phyloP scores from a whole-genome alignment of 164 flowering plant genomes.

The Chloranthus sessilifolius region DNA sequence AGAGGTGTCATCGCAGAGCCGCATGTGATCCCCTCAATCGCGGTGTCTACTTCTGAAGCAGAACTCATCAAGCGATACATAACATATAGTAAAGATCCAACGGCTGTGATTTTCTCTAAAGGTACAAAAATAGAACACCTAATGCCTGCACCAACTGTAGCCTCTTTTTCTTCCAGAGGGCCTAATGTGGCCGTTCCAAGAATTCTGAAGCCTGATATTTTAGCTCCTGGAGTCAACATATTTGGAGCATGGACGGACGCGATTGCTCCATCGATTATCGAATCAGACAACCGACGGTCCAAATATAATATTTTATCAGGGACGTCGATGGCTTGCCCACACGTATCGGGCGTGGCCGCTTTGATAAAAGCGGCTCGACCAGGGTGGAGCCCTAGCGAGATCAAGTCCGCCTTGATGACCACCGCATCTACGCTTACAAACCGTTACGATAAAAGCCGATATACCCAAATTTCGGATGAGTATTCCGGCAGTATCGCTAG shows the following conservation, averaged over 20 bases:
- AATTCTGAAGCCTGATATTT: conserved; percentile 23
- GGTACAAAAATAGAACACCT: not conserved
- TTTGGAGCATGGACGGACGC: conserved; percentile 23
- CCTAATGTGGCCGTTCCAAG: conserved; percentile 2
- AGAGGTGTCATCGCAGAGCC: conserved; percentile 9
- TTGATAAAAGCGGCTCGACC: conserved; percentile 20
- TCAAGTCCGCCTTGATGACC: conserved; percentile 33
- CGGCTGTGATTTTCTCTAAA: conserved; percentile 8
- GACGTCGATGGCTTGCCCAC: conserved; percentile 34
- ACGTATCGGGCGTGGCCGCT: conserved; percentile 24
- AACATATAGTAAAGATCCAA: conserved; percentile 4
- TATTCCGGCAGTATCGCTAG: conserved; percentile 15
- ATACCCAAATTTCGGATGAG: not conserved
- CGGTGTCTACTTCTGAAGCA: not conserved
- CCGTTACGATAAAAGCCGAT: not conserved
- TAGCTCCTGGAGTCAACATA: conserved; percentile 28
- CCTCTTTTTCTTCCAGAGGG: conserved; percentile 10
- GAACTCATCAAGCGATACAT: not conserved
- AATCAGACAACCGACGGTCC: not conserved
- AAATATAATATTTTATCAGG: conserved; percentile 23
- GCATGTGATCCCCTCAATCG: conserved; percentile 9
- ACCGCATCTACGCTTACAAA: conserved; percentile 10
- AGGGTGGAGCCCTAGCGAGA: conserved; percentile 19
- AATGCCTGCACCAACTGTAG: conserved; percentile 11
- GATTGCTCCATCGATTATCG: not conserved